Evolutionary conservation across 192 early-diverging fungal genomes (phyloP), one percentile per base, ranked within the genome.

Genomic region (Rhizophagus prolifer): DNA sequence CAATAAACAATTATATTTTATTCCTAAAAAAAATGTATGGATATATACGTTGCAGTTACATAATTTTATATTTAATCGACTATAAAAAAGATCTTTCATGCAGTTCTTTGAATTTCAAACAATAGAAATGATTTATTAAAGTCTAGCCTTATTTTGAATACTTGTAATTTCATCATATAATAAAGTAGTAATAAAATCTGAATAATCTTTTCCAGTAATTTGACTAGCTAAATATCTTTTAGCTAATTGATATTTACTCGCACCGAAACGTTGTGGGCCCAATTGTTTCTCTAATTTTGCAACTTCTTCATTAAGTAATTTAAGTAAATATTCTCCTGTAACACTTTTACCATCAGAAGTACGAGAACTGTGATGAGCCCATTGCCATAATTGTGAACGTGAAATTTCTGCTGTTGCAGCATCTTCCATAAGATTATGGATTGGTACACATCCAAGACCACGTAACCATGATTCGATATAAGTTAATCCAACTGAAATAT

Each of bases 381-480:
- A 99, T 88, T 99, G 97, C 91, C 92, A 99, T 12, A 99, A 84
- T 88, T 99, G 97, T 47, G 93, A 94, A 69, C 97, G 92, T 4
- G 95, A 96, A 79, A 98, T 98, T 88, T 98, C 97, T 50, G 96
- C 96, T 1, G 97, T 98, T 23, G 97, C 97, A 2, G 96, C 96
- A 79, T 98, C 97, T 86, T 98, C 97, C 97, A 98, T 97, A 59
- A 98, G 86, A 87, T 94, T 94, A 88, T 96, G 94, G 84, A 98
- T 98, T 64, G 97, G 97, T 23, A 98, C 97, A 82, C 97, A 98
- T 44, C 97, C 97, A 73, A 88, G 86, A 44, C 95, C 97, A 74
- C 92, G 90, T 73, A 98, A 90, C 97, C 97, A 98, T 64, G 95
- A 91, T 85, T 95, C 96, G 90, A 95, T 97, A 86, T 98, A 98